phyloP scores from a whole-genome alignment of 2,329 filamentous ascomycete genomes.

The Biscogniauxia sp. region DNA sequence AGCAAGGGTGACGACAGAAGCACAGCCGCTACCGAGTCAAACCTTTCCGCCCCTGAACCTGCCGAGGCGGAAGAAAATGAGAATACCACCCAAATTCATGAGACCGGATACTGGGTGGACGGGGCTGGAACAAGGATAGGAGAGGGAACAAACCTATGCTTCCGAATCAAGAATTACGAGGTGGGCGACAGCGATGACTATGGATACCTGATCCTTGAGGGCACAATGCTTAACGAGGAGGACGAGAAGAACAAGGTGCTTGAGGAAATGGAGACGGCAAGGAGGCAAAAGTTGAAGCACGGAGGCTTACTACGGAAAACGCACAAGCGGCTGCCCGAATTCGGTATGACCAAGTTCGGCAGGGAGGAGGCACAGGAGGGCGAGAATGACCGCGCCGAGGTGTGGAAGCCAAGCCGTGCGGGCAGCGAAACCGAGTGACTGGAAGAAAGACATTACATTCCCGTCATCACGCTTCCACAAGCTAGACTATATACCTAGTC shows the following conservation, averaged over 20 bases:
- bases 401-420: conserved; percentile 34
- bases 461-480: too few relatives aligned
- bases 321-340: conserved; percentile 44
- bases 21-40: conserved; percentile 19
- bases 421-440: conserved; percentile 21
- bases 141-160: conserved; percentile 64
- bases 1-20: conserved; percentile 24
- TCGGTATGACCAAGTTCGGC: conserved; percentile 56
- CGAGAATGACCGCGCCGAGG: conserved; percentile 30
- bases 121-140: conserved; percentile 63
- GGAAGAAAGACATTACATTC: not conserved
- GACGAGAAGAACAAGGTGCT: conserved; percentile 62
- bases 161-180: conserved; percentile 83
- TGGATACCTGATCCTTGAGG: conserved; percentile 81
- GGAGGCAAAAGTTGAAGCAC: conserved; percentile 37
- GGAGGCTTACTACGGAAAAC: conserved; percentile 30
- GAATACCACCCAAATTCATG: conserved; percentile 51
- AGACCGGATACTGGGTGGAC: conserved; percentile 73
- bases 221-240: conserved; percentile 72
- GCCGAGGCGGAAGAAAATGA: conserved; percentile 45
- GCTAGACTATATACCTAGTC: too few relatives aligned
- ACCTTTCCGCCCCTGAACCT: conserved; percentile 35
- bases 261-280: conserved; percentile 46
- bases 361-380: conserved; percentile 46
- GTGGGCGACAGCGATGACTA: conserved; percentile 71